Conservation (phyloP, 257 asterid genomes). For the Nicotiana attenuata region DNA sequence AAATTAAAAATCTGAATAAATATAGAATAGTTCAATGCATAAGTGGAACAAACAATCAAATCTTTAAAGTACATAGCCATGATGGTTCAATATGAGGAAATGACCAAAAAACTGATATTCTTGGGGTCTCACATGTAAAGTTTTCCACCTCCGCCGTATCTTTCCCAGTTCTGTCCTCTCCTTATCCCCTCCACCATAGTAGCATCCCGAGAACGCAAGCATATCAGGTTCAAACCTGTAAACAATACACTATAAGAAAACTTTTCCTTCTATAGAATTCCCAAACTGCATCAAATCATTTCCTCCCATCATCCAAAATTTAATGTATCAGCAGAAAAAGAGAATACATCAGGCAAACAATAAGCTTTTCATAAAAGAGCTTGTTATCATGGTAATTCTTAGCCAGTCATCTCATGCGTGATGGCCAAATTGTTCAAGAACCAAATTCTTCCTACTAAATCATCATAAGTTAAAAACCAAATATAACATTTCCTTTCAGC, state of each 20-base stretch:
- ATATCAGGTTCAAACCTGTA: constrained; percentile 98
- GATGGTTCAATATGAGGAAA: background rate
- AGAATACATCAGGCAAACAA: background rate
- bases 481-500: background rate
- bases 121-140: constrained; percentile 69
- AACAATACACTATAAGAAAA: constrained; percentile 10
- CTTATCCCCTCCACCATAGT: constrained; percentile 96
- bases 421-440: background rate
- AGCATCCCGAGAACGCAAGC: constrained; percentile 99
- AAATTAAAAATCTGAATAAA: background rate
- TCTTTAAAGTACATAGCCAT: background rate
- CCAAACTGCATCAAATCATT: constrained; percentile 1
- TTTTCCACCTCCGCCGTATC: constrained; percentile 92
- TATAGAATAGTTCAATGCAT: background rate
- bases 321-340: background rate
- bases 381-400: background rate
- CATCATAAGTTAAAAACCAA: background rate
- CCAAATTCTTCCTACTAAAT: background rate
- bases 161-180: constrained; percentile 82
- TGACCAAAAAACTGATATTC: background rate
- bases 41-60: background rate
- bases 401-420: constrained; percentile 1
- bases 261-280: background rate
- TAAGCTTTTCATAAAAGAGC: too few species aligned
- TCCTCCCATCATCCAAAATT: background rate